Evolutionary conservation across 768 basidiomycete genomes (phyloP).

Genomic region (Boletus bicolor): DNA sequence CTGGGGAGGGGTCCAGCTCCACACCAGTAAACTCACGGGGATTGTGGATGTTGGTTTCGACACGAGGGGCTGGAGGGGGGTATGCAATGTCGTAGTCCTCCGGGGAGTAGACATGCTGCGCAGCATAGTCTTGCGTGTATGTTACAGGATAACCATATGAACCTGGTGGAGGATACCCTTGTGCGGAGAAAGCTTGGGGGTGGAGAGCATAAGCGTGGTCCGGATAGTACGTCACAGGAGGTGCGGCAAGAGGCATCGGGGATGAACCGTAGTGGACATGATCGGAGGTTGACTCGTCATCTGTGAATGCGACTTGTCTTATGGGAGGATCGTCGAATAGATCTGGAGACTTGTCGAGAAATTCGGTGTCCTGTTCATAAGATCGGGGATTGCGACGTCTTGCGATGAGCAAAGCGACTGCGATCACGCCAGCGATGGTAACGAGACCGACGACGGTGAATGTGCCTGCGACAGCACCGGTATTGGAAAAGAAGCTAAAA

Average conservation of each 20-base stretch:
- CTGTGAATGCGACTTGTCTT: conserved; percentile 7
- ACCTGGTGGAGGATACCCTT: conserved; percentile 3
- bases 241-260: conserved; percentile 16
- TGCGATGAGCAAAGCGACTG: conserved; percentile 26
- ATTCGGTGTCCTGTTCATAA: conserved; percentile 30
- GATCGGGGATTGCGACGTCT: conserved; percentile 28
- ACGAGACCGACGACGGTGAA: conserved; percentile 43
- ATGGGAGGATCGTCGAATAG: conserved; percentile 8
- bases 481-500: conserved; percentile 45
- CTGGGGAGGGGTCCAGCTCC: conserved; percentile 11
- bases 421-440: conserved; percentile 31
- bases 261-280: conserved; percentile 21
- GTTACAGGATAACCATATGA: not conserved
- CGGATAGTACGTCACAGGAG: conserved; percentile 23
- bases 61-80: conserved; percentile 18
- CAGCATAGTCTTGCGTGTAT: conserved; percentile 14
- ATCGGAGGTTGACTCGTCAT: conserved; percentile 20
- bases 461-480: conserved; percentile 44
- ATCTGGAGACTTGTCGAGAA: conserved; percentile 22
- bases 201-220: conserved; percentile 16
- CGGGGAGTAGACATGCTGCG: conserved; percentile 25
- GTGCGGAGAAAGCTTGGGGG: conserved; percentile 7
- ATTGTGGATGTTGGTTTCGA: conserved; percentile 12
- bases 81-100: conserved; percentile 25
- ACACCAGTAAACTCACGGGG: conserved; percentile 7